Evolutionary conservation across 2,329 filamentous ascomycete genomes (phyloP).

Genomic region (Herpotrichia juniperi): DNA sequence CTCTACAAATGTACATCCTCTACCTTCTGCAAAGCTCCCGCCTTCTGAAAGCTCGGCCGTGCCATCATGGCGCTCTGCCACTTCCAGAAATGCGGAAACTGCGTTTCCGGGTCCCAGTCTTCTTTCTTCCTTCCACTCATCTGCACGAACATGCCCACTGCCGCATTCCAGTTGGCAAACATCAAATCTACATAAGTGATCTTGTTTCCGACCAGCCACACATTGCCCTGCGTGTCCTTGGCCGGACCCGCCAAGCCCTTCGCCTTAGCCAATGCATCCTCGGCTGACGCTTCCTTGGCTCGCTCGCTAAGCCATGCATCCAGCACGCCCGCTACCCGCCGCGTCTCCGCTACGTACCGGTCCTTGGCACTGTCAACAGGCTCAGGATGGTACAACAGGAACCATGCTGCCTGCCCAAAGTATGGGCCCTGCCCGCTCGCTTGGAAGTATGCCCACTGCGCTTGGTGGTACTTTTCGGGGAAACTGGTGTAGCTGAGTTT

Average conservation of each 20-base stretch:
- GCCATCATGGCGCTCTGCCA: constrained; percentile 35
- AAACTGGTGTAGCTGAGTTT: constrained; percentile 27
- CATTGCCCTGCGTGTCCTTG: constrained; percentile 33
- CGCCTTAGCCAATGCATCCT: too few relatives aligned
- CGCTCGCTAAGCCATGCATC: constrained; percentile 36
- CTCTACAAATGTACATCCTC: neutral
- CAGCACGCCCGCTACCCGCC: constrained; percentile 53
- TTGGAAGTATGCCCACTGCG: constrained; percentile 40
- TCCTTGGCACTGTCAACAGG: constrained; percentile 49
- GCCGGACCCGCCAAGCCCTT: constrained; percentile 31
- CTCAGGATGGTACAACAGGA: constrained; percentile 46
- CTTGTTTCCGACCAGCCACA: constrained; percentile 52
- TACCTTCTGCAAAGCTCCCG: neutral
- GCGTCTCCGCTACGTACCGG: constrained; percentile 53
- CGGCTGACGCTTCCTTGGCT: too few relatives aligned
- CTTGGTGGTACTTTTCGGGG: constrained; percentile 27
- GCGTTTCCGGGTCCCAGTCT: constrained; percentile 27
- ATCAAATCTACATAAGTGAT: constrained; percentile 49
- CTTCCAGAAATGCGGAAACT: constrained; percentile 29
- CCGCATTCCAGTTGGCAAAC: constrained; percentile 46
- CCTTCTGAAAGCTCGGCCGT: constrained; percentile 33
- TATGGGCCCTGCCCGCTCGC: constrained; percentile 38
- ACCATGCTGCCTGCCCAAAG: constrained; percentile 52
- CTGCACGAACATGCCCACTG: neutral
- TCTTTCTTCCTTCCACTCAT: neutral